phyloP scores from a whole-genome alignment of 495 filamentous ascomycete species.

The Penicillium atrosanguineum region DNA sequence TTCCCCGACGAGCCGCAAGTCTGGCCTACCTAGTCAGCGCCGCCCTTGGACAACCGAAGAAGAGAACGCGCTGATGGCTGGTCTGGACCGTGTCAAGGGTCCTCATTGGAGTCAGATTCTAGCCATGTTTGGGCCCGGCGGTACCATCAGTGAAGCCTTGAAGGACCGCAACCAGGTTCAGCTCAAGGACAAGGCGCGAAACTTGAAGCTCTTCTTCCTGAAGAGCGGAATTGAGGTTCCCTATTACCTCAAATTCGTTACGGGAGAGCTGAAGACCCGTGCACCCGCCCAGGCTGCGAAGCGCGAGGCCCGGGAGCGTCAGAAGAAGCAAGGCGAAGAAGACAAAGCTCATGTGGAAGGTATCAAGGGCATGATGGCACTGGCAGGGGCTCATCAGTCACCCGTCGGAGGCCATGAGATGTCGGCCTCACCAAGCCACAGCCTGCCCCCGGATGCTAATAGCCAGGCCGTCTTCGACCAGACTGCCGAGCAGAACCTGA shows the following conservation, averaged over 20 bases:
- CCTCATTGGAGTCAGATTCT: conserved; percentile 97
- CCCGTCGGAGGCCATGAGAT: conserved; percentile 42
- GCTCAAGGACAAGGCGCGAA: conserved; percentile 92
- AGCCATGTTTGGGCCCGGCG: conserved; percentile 79
- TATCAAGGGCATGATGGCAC: conserved; percentile 65
- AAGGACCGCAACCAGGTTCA: conserved; percentile 95
- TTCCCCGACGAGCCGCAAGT: conserved; percentile 67
- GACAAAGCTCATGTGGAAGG: conserved; percentile 71
- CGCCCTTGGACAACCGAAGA: conserved; percentile 89
- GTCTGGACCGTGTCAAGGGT: conserved; percentile 85
- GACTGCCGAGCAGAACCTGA: conserved; percentile 48
- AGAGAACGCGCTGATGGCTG: conserved; percentile 89
- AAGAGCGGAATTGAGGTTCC: conserved; percentile 94
- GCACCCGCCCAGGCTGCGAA: conserved; percentile 79
- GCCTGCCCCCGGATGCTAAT: conserved; percentile 37
- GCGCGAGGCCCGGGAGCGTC: conserved; percentile 73
- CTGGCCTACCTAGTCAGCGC: conserved; percentile 78
- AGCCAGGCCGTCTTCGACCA: conserved; percentile 39
- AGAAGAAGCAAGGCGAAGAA: conserved; percentile 63
- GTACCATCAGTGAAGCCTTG: conserved; percentile 77
- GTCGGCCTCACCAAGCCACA: conserved; percentile 45
- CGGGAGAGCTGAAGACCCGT: conserved; percentile 90
- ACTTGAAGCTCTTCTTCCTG: conserved; percentile 91
- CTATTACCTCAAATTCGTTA: conserved; percentile 85
- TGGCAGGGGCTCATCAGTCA: conserved; percentile 48